These are phyloP conservation scores for Diplodia sapinea DNA, from an alignment of 2,329 filamentous ascomycete species.

Conservation along the genomic window DNA sequence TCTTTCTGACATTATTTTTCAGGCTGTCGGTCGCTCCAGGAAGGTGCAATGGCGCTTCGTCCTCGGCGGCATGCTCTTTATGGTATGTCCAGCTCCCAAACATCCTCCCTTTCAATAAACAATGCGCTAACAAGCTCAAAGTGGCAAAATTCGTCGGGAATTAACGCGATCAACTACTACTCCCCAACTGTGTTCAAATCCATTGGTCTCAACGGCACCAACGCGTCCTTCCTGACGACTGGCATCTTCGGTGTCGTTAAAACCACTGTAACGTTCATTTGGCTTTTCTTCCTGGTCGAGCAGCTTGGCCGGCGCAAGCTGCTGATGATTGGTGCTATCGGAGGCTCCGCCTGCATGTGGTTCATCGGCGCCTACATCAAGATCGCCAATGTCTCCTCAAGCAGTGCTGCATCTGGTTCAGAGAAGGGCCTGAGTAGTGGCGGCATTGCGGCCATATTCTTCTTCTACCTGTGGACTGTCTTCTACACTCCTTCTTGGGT, in stretches of 20 bases:
- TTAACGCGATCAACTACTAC: conserved; percentile 39
- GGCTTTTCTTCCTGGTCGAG: conserved; percentile 73
- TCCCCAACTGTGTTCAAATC: conserved; percentile 69
- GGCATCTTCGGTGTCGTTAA: conserved; percentile 81
- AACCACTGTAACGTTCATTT: conserved; percentile 70
- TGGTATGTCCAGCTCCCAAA: neutral
- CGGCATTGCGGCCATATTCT: conserved; percentile 68
- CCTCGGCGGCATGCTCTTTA: conserved; percentile 73
- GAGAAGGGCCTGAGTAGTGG: conserved; percentile 49
- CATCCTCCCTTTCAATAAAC: neutral
- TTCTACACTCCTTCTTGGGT: conserved; percentile 67
- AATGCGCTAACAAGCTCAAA: conserved; percentile 58
- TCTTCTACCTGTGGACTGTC: conserved; percentile 76
- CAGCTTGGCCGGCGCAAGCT: conserved; percentile 66
- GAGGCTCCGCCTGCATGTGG: conserved; percentile 69
- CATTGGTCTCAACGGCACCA: conserved; percentile 66
- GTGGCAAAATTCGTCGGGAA: conserved; percentile 61
- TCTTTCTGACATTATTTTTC: neutral
- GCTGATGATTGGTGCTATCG: conserved; percentile 67
- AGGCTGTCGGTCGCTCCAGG: conserved; percentile 37
- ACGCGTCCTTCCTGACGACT: conserved; percentile 68
- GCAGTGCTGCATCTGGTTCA: conserved; percentile 45
- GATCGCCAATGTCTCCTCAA: conserved; percentile 44
- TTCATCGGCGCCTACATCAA: conserved; percentile 68
- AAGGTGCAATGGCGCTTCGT: conserved; percentile 74